Conservation (phyloP, 1,284 basidiomycete genomes). For the Athelia psychrophila region DNA sequence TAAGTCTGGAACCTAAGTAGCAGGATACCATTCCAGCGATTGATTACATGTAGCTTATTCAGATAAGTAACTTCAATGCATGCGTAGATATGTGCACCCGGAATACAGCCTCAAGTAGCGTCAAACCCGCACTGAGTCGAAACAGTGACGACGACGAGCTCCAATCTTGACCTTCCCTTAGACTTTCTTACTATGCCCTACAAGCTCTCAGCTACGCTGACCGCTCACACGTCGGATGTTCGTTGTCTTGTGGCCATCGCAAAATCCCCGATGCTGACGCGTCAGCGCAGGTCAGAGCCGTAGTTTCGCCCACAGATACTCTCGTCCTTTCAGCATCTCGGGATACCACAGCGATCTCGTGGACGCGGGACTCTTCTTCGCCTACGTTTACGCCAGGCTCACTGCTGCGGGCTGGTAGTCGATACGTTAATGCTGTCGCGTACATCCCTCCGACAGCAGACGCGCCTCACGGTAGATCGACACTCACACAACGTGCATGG, state of each 20-base stretch:
- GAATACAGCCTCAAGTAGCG: too few species aligned
- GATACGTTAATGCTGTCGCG: conserved; percentile 81
- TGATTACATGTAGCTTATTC: too few species aligned
- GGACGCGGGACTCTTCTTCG: conserved; percentile 57
- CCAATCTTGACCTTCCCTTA: conserved; percentile 1
- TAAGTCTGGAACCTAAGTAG: neutral
- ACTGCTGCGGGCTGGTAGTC: conserved; percentile 65
- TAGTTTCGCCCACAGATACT: conserved; percentile 66
- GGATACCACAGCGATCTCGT: conserved; percentile 86
- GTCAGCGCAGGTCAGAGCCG: conserved; percentile 64
- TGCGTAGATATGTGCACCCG: too few species aligned
- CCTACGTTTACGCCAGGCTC: conserved; percentile 50
- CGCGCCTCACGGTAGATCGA: conserved; percentile 60
- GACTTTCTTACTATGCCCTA: conserved; percentile 58
- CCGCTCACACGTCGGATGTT: conserved; percentile 73
- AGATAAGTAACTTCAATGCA: too few species aligned
- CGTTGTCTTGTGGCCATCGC: conserved; percentile 26
- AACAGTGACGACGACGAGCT: too few species aligned
- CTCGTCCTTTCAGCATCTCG: conserved; percentile 86
- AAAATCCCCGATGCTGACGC: conserved; percentile 16
- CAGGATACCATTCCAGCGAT: too few species aligned
- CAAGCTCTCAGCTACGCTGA: conserved; percentile 79
- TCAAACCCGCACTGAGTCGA: too few species aligned
- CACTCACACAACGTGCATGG: conserved; percentile 8
- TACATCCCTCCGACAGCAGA: conserved; percentile 69